Percentiles rank a stretch among this genome's conserved stretches.
Evolutionary conservation across 768 basidiomycete species (phyloP).

Genomic region (Cyathus striatus): DNA sequence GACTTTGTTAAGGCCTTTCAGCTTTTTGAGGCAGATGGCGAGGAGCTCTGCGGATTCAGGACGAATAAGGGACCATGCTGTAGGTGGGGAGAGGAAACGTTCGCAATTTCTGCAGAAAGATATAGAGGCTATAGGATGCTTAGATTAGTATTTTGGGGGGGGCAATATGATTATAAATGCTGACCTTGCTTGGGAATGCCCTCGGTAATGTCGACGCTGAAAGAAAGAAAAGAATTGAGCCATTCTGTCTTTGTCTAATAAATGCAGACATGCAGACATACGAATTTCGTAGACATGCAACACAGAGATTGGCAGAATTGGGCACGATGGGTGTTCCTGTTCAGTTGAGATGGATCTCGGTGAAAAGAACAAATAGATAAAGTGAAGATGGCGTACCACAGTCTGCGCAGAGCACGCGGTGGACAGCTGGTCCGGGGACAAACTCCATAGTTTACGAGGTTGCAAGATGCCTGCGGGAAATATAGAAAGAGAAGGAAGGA

Average conservation of each 20-base stretch:
- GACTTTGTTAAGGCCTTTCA: slow-evolving; percentile 91
- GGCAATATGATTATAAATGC: not conserved
- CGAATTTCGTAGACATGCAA: slow-evolving; percentile 85
- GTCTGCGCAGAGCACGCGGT: slow-evolving; percentile 84
- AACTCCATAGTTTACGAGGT: slow-evolving; percentile 80
- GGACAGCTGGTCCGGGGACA: slow-evolving; percentile 65
- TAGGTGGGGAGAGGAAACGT: slow-evolving; percentile 88
- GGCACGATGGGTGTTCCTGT: slow-evolving; percentile 82
- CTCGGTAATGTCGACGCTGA: slow-evolving; percentile 93
- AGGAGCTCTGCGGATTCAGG: slow-evolving; percentile 93
- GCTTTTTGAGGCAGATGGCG: slow-evolving; percentile 90
- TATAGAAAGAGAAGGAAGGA: too few relatives aligned
- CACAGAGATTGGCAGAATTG: slow-evolving; percentile 90
- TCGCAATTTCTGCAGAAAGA: slow-evolving; percentile 96
- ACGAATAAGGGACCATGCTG: slow-evolving; percentile 77
- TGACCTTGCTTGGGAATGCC: slow-evolving; percentile 93
- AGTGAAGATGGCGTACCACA: slow-evolving; percentile 50
- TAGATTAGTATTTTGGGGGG: not conserved
- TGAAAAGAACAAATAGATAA: slow-evolving; percentile 5
- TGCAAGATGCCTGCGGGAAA: too few relatives aligned
- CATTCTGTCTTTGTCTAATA: not conserved
- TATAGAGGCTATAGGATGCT: slow-evolving; percentile 55
- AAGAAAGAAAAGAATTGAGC: not conserved
- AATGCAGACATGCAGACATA: slow-evolving; percentile 25
- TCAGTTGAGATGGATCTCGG: not conserved